Evolutionary conservation across 2,329 filamentous ascomycete species (phyloP).

Genomic region (Calonectria fujianensis): DNA sequence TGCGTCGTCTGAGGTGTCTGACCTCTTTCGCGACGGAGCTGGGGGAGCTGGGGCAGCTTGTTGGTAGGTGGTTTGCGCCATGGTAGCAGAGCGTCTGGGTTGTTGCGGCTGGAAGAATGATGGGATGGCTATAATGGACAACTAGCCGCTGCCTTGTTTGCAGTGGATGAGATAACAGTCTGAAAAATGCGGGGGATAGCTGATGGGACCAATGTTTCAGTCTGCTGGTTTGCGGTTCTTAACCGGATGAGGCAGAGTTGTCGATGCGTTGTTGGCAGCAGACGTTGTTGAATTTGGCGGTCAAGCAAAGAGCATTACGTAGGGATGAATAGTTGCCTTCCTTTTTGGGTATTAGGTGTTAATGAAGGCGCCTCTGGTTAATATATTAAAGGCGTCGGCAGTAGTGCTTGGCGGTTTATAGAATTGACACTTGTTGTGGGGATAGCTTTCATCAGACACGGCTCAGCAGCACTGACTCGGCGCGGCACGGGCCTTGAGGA

Average conservation of each 20-base stretch:
- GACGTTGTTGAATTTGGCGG: background rate
- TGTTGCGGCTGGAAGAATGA: background rate
- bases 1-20: constrained; percentile 48
- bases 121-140: background rate
- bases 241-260: background rate
- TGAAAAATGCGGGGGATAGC: background rate
- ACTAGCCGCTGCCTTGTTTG: background rate
- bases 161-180: background rate
- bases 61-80: constrained; percentile 10
- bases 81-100: background rate
- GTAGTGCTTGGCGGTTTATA: background rate
- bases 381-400: background rate
- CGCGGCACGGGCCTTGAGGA: constrained; percentile 3
- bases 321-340: background rate
- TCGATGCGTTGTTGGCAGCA: background rate
- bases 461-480: constrained; percentile 11
- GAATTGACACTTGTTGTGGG: constrained; percentile 9
- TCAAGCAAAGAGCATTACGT: background rate
- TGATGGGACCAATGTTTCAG: constrained; percentile 11
- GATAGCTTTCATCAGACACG: constrained; percentile 20
- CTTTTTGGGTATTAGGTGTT: background rate
- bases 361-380: background rate
- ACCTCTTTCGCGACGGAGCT: constrained; percentile 50
- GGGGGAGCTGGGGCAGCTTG: background rate
- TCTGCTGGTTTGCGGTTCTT: background rate